Evolutionary conservation across 441 rosid species (phyloP), one percentile per base, ranked within the genome.

Genomic region (Sinapis alba): DNA sequence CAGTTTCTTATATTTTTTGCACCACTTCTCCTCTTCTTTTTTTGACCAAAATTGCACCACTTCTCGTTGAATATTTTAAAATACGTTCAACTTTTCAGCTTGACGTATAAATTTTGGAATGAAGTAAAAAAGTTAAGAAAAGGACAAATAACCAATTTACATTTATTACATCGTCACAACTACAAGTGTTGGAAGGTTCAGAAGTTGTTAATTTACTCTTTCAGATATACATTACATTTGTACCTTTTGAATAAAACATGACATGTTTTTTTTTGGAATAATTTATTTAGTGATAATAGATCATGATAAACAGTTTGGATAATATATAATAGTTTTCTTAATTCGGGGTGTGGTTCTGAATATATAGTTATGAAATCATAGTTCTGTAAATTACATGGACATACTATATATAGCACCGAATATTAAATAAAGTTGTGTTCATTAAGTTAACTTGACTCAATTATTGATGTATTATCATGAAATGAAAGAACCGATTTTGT

Each of bases 131-230:
- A 23, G 12, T 24, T 36, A 2, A 68, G 64, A 19, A 75, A 20
- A 18, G 7, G 28, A 75, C 74, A 62, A 75, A 61, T 2, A 69
- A 53, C 70, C 12, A 75, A 69, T 76, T 76, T 69, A 56, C 71
- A 63, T 76, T 69, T 21, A 62, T 63, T 56, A 34, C 75, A 30
- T 57, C 71, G 66, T 76, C 71, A 63, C 79, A 43, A 50, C 58
- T 50, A 68, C 1, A 4, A 12, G 23, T 18, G 16, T 7, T 60
- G 47, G 32, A 60, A 67, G 30, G 43, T 60, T 38, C 27, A 69
- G 51, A 41, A 62, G 63, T 61, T 60, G 47, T 38, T n/a, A n/a
- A n/a, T n/a, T 69, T 51, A 2, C 28, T 6, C 11, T 68, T 68
- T 62, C 54, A 56, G 73, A 51, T 57, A 36, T 57, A 56, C 45